These are phyloP conservation scores for Plasmodium knowlesi DNA, from an alignment of 169 alveolate species.

Conservation along the genomic window DNA sequence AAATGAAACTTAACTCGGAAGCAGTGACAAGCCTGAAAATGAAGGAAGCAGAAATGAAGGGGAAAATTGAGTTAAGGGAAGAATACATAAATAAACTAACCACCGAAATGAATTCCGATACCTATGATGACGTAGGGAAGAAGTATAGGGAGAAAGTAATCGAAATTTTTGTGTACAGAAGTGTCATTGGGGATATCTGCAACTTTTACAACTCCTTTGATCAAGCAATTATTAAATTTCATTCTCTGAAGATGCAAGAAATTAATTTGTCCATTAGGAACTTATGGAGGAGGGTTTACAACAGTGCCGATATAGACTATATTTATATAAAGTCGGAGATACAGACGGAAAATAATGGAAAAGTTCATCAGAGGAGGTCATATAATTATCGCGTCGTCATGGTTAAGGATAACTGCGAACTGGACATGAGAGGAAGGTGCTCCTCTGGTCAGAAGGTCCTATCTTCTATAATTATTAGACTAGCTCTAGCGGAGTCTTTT, in stretches of 20 bases:
- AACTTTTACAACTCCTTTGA: conserved; percentile 78
- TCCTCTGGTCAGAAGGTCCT: conserved; percentile 98
- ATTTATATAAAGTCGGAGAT: conserved; percentile 77
- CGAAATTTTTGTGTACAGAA: conserved; percentile 59
- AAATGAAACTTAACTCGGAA: conserved; percentile 37
- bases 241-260: conserved; percentile 93
- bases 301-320: conserved; percentile 95
- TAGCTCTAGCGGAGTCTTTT: conserved; percentile 99
- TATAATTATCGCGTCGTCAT: conserved; percentile 89
- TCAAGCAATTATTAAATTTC: conserved; percentile 79
- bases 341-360: conserved; percentile 21
- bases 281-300: conserved; percentile 96
- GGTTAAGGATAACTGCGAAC: conserved; percentile 88
- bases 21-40: conserved; percentile 31
- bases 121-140: conserved; percentile 45
- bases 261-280: conserved; percentile 94
- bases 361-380: conserved; percentile 76
- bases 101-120: conserved; percentile 73
- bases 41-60: conserved; percentile 75
- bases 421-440: conserved; percentile 97
- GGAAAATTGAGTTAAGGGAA: conserved; percentile 44
- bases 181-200: conserved; percentile 51
- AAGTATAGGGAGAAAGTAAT: conserved; percentile 66
- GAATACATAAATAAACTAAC: conserved; percentile 70
- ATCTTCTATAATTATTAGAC: conserved; percentile 96